Evolutionary conservation across 2,329 filamentous ascomycete species (phyloP).

Genomic region (Claviceps sp.): DNA sequence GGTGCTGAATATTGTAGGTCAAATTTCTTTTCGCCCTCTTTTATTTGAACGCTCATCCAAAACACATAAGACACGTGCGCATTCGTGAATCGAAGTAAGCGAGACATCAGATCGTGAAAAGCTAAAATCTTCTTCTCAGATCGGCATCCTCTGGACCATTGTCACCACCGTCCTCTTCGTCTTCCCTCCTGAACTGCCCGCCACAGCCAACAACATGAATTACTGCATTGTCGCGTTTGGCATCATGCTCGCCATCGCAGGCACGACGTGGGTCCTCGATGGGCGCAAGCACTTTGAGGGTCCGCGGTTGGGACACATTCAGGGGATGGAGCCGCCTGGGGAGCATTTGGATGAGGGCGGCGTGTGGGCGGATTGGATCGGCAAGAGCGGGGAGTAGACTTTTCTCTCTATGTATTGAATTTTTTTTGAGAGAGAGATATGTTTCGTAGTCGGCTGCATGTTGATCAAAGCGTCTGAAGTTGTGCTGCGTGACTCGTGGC

Average conservation of each 20-base stretch:
- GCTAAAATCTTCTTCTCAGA: constrained; percentile 3
- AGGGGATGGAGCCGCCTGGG: constrained; percentile 3
- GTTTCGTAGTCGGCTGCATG: too few species aligned
- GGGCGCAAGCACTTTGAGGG: constrained; percentile 33
- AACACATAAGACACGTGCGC: too few species aligned
- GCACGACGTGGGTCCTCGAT: constrained; percentile 31
- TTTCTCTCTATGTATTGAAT: too few species aligned
- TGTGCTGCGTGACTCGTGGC: too few species aligned
- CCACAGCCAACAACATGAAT: constrained; percentile 56
- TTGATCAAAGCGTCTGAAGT: too few species aligned
- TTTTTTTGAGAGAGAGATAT: too few species aligned
- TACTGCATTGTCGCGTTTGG: constrained; percentile 36
- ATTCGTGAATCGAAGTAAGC: too few species aligned
- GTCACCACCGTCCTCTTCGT: constrained; percentile 63
- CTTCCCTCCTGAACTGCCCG: constrained; percentile 55
- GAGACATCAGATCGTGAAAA: too few species aligned
- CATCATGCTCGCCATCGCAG: constrained; percentile 31
- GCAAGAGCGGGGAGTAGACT: too few species aligned
- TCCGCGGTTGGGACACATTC: constrained; percentile 11
- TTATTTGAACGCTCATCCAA: too few species aligned
- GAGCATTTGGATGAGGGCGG: too few species aligned
- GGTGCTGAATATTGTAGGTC: constrained; percentile 17
- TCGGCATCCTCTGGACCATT: constrained; percentile 50
- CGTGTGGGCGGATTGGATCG: too few species aligned
- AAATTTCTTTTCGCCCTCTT: neutral